Evolutionary conservation across 202 grass and related monocot genomes (phyloP).

Genomic region (Digitaria exilis): DNA sequence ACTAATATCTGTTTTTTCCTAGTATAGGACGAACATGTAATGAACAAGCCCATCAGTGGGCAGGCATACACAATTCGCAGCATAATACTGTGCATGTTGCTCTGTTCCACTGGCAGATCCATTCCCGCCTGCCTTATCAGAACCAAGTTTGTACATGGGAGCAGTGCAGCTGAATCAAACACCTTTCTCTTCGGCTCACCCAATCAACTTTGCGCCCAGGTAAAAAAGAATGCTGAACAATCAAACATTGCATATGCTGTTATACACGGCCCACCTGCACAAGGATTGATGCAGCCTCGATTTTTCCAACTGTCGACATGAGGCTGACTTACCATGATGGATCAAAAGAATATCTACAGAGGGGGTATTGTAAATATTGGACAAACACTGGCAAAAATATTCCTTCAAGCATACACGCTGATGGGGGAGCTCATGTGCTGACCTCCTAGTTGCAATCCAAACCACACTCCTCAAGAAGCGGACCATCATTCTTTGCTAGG

Average conservation of each 20-base stretch:
- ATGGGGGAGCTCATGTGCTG: slow-evolving; percentile 11
- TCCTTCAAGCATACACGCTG: slow-evolving; percentile 18
- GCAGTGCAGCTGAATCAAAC: slow-evolving; percentile 25
- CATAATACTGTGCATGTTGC: slow-evolving; percentile 48
- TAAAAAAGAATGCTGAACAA: slow-evolving; percentile 70
- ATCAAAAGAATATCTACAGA: slow-evolving; percentile 66
- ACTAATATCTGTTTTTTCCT: slow-evolving; percentile 4
- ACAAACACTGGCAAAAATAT: slow-evolving; percentile 37
- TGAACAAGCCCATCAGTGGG: slow-evolving; percentile 12
- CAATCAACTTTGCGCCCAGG: slow-evolving; percentile 32
- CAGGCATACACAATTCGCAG: slow-evolving; percentile 12
- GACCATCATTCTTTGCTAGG: slow-evolving; percentile 74
- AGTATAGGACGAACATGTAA: slow-evolving; percentile 3
- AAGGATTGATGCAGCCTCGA: slow-evolving; percentile 48
- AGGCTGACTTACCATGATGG: slow-evolving; percentile 47
- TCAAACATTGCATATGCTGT: slow-evolving; percentile 29
- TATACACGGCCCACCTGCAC: slow-evolving; percentile 56
- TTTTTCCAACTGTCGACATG: slow-evolving; percentile 27
- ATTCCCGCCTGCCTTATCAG: slow-evolving; percentile 38
- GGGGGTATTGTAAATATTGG: slow-evolving; percentile 37
- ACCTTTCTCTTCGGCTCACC: slow-evolving; percentile 32
- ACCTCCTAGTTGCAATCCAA: slow-evolving; percentile 77
- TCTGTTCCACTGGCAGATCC: slow-evolving; percentile 44
- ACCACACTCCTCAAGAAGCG: slow-evolving; percentile 83
- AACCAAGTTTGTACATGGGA: slow-evolving; percentile 29